Percentiles rank a stretch among this genome's conserved stretches.
These are phyloP conservation scores for Apiospora koreana DNA, from an alignment of 2,329 filamentous ascomycete genomes.

Conservation along the genomic window DNA sequence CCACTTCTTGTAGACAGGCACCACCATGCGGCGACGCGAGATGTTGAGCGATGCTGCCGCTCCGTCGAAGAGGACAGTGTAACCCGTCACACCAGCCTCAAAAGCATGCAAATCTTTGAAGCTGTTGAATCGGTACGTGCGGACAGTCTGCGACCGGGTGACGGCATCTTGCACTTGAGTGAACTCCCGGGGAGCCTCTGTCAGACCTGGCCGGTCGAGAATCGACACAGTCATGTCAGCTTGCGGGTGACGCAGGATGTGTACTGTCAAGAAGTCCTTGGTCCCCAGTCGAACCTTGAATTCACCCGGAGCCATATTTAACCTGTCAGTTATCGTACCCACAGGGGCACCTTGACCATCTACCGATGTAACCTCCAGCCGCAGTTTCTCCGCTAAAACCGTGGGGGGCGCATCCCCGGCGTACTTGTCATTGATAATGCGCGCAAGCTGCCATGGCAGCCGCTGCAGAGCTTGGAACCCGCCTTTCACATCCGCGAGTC, in stretches of 20 bases:
- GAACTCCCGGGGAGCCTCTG: constrained; percentile 64
- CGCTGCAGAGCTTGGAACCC: constrained; percentile 51
- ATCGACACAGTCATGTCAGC: constrained; percentile 76
- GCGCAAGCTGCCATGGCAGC: constrained; percentile 65
- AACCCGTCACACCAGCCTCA: constrained; percentile 78
- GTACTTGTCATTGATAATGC: constrained; percentile 72
- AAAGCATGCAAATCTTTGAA: constrained; percentile 75
- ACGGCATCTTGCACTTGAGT: constrained; percentile 59
- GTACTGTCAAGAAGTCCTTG: constrained; percentile 60
- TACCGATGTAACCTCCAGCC: constrained; percentile 74
- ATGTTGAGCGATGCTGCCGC: constrained; percentile 77
- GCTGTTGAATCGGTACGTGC: constrained; percentile 69
- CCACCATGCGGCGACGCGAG: constrained; percentile 81
- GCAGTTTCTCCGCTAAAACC: constrained; percentile 74
- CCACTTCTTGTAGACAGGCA: constrained; percentile 94
- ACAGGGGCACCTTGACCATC: constrained; percentile 42
- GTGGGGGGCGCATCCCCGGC: constrained; percentile 65
- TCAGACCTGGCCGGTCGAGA: constrained; percentile 64
- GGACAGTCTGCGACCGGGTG: constrained; percentile 62
- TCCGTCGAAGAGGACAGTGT: constrained; percentile 72
- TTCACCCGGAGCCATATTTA: constrained; percentile 80
- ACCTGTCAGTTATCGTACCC: constrained; percentile 75
- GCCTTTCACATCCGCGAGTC: constrained; percentile 48
- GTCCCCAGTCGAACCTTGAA: constrained; percentile 67
- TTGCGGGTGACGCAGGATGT: constrained; percentile 72